Conservation (phyloP, 2,329 filamentous ascomycete genomes). For the Beauveria pseudobassiana region DNA sequence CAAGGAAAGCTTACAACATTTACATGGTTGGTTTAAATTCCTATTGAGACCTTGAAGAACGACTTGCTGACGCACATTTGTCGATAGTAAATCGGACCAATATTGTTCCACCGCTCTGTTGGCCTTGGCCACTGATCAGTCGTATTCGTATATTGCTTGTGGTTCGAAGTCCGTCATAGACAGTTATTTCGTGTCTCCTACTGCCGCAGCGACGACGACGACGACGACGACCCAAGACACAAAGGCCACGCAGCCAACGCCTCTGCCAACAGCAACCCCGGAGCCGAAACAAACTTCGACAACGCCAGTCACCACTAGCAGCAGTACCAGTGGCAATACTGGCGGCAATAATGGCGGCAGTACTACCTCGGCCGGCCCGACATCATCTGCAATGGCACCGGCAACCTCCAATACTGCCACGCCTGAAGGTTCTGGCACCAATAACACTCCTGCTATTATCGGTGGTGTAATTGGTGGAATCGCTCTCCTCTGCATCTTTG, state of each 20-base stretch:
- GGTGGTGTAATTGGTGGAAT: conserved; percentile 28
- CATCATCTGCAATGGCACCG: neutral
- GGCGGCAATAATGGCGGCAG: neutral
- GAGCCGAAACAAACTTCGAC: neutral
- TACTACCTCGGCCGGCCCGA: neutral
- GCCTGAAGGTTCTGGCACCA: conserved; percentile 1
- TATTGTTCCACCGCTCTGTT: conserved; percentile 29
- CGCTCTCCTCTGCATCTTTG: conserved; percentile 25
- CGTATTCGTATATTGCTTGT: conserved; percentile 30
- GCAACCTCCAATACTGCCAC: neutral
- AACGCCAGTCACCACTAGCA: neutral
- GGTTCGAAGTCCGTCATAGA: conserved; percentile 20
- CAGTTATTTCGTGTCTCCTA: conserved; percentile 17
- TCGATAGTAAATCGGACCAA: conserved; percentile 7
- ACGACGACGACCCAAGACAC: conserved; percentile 8
- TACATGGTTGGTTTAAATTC: conserved; percentile 23
- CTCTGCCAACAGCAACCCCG: neutral
- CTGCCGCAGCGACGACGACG: conserved; percentile 1
- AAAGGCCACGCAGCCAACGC: conserved; percentile 2
- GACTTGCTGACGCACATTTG: neutral
- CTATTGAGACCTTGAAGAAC: conserved; percentile 3
- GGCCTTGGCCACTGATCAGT: conserved; percentile 23
- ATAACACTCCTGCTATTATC: conserved; percentile 25
- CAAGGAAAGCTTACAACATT: conserved; percentile 23
- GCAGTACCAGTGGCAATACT: neutral